These are phyloP conservation scores for Skeletonema marinoi DNA, from an alignment of 108 stramenopile genomes.

Conservation along the genomic window DNA sequence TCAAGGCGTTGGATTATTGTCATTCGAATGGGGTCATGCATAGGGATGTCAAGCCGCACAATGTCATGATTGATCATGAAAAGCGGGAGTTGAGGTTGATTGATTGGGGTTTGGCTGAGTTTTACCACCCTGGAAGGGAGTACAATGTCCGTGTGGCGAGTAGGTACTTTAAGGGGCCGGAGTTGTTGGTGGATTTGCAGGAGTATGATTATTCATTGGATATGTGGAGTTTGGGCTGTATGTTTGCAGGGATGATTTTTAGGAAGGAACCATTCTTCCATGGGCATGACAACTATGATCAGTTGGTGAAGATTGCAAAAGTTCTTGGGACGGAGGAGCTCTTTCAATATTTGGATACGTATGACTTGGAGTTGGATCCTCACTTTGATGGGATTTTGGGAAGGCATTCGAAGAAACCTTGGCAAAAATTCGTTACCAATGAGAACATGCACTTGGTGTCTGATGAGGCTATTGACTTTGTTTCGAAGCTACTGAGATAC, in stretches of 20 bases:
- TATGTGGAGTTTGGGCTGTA: constrained; percentile 99
- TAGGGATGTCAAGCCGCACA: constrained; percentile 99
- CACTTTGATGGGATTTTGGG: constrained; percentile 98
- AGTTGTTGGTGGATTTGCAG: constrained; percentile 98
- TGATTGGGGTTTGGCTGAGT: constrained; percentile 99
- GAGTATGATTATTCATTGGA: constrained; percentile 99
- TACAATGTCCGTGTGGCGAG: constrained; percentile 99
- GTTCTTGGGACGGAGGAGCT: constrained; percentile 98
- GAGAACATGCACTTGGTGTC: constrained; percentile 98
- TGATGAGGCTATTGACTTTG: constrained; percentile 96
- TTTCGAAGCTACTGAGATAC: constrained; percentile 84
- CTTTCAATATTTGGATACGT: constrained; percentile 94
- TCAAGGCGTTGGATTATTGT: constrained; percentile 99
- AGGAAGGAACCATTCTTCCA: constrained; percentile 99
- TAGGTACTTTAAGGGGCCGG: constrained; percentile 99
- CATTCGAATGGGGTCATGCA: constrained; percentile 99
- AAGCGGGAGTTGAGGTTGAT: constrained; percentile 97
- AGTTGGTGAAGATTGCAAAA: constrained; percentile 98
- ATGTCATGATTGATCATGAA: constrained; percentile 99
- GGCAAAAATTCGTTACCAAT: constrained; percentile 96
- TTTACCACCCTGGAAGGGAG: constrained; percentile 99
- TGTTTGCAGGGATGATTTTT: constrained; percentile 99
- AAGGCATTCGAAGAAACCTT: constrained; percentile 96
- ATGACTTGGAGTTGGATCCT: constrained; percentile 96
- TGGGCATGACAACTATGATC: constrained; percentile 99